phyloP scores from a whole-genome alignment of 2,329 filamentous ascomycete species.

The Neodidymelliopsis sp. region DNA sequence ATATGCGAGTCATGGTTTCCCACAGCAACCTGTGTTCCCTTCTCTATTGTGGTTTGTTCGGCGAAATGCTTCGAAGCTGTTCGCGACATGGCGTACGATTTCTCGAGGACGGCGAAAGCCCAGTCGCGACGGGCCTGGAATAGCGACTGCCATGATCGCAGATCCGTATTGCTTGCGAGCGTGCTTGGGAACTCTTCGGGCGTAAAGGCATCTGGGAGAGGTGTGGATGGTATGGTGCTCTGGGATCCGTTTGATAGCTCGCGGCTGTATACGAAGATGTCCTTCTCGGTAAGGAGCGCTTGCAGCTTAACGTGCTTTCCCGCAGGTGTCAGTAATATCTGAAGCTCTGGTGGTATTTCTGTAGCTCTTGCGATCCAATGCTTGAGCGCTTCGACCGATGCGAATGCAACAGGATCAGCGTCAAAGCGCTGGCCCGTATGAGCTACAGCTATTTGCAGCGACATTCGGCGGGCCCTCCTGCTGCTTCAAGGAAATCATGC shows the following conservation, averaged over 20 bases:
- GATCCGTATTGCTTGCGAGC: slow-evolving; percentile 78
- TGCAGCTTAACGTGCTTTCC: slow-evolving; percentile 86
- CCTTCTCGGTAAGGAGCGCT: slow-evolving; percentile 81
- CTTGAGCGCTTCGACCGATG: slow-evolving; percentile 83
- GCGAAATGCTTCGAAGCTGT: slow-evolving; percentile 70
- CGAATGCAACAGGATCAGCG: slow-evolving; percentile 77
- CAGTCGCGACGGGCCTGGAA: slow-evolving; percentile 83
- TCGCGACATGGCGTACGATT: slow-evolving; percentile 71
- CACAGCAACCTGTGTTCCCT: slow-evolving; percentile 83
- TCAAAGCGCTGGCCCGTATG: slow-evolving; percentile 88
- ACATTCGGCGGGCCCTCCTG: slow-evolving; percentile 66
- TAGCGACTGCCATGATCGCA: slow-evolving; percentile 87
- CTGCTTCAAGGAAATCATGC: slow-evolving; percentile 27
- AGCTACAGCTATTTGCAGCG: slow-evolving; percentile 88
- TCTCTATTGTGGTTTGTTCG: slow-evolving; percentile 78
- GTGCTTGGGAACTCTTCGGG: slow-evolving; percentile 77
- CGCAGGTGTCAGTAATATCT: slow-evolving; percentile 85
- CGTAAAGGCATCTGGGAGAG: slow-evolving; percentile 64
- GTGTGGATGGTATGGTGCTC: slow-evolving; percentile 60
- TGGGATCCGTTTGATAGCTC: slow-evolving; percentile 56
- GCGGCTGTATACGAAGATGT: slow-evolving; percentile 93
- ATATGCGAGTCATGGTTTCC: slow-evolving; percentile 82
- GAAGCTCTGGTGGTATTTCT: slow-evolving; percentile 75
- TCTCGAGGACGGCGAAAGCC: slow-evolving; percentile 74
- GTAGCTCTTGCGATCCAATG: slow-evolving; percentile 79